Base-by-base conservation (phyloP, 1,139 yeast genomes). In the Suhomyces taliae region DNA sequence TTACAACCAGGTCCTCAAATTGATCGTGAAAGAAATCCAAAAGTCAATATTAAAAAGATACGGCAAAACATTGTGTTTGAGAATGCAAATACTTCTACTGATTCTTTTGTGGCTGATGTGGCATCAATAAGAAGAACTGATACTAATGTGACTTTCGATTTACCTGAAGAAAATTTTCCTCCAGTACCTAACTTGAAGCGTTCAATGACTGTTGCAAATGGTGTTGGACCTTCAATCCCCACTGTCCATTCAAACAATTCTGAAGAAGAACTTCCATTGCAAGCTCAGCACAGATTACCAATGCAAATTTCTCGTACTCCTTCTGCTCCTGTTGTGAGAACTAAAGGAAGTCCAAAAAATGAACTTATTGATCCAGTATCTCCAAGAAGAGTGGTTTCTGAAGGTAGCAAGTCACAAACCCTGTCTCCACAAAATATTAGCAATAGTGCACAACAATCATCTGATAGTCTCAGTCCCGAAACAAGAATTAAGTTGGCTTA, bases 401-500 rank as follows among this genome's bases (percentile, higher is more conserved):
- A 47, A 27, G 50, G 50, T 2, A 40, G 43, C 49, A 12, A 41
- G 24, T 35, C 43, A 11, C 35, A 53, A 12, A 15, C n/a, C 6
- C 37, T 38, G 37, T 33, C 39, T 9, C 24, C 39, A 3, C 32
- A 29, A 11, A 29, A 4, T 29, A 29, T 3, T 11, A 29, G 9
- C 7, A 9, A 9, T 29, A 39, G 32, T 14, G 35, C 26, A 12
- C 26, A 36, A 14, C 27, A 24, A 15, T 14, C 27, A 15, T 14
- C 41, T 6, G 44, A 33, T 27, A 61, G 63, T 4, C 50, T 69
- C n/a, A 51, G 67, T 6, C 69, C 78, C 1, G 78, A 74, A 37
- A 69, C 77, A 11, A 72, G 83, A 47, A 78, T 81, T 0, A 63
- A 74, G 11, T 59, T 74, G 41, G 90, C 90, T 0, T 69, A 77